These are phyloP conservation scores for Tuber umbilicatum DNA, from an alignment of 495 filamentous ascomycete species.

Conservation along the genomic window DNA sequence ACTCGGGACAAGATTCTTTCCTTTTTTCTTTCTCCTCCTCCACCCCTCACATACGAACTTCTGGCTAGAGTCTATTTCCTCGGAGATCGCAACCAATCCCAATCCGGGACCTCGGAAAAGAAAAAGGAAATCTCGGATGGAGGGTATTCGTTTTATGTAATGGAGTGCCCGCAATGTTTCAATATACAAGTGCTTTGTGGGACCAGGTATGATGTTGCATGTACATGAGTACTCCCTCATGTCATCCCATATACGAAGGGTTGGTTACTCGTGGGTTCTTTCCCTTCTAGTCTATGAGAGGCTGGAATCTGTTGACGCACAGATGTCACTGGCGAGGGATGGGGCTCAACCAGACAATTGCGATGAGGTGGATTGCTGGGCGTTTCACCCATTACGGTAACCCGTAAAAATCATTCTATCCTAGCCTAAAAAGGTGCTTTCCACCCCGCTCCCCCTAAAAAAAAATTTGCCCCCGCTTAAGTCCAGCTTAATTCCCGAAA, in stretches of 20 bases:
- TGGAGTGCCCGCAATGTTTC: neutral
- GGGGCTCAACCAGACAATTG: neutral
- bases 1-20: neutral
- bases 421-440: neutral
- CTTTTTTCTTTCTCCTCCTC: neutral
- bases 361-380: neutral
- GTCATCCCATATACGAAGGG: neutral
- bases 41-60: neutral
- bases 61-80: neutral
- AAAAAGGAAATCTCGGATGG: neutral
- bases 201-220: neutral
- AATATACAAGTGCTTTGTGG: neutral
- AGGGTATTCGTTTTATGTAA: slow-evolving; percentile 2
- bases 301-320: neutral
- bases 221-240: neutral
- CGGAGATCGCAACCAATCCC: neutral
- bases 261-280: neutral
- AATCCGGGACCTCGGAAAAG: neutral
- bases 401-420: neutral
- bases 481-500: neutral
- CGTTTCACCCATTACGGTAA: slow-evolving; percentile 4
- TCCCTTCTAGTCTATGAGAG: neutral
- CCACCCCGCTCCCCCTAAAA: neutral
- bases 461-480: neutral
- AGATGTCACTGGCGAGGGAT: neutral